Evolutionary conservation across 1,139 yeast genomes (phyloP), one percentile per base, ranked within the genome.

Genomic region (Pichia norvegensis): DNA sequence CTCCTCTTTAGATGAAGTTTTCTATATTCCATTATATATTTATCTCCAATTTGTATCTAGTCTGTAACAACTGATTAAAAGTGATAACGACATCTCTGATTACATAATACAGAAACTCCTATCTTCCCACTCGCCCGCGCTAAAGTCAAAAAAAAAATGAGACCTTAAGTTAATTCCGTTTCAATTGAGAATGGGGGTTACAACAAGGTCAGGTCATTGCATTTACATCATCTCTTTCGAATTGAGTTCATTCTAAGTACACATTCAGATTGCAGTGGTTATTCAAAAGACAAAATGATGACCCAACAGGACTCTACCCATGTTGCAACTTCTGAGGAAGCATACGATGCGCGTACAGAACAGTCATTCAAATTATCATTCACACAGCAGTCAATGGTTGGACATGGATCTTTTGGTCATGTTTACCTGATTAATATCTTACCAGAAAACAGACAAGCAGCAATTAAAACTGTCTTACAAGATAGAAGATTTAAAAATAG

Each of bases 331-430:
- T 74, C 80, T 43, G 90, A 84, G 63, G 78, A 76, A 51, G 95
- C 82, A 51, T 79, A 76, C 58, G 84, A 82, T 58, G 92, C 94
- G 44, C 81, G 75, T 58, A 78, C 84, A 19, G 90, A 85, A 49
- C 81, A 78, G 54, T 59, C 71, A 36, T 73, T 73, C 48, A 75
- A 75, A 46, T 72, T 85, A 49, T 76, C 76, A 51, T 85, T 83
- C 67, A 78, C 86, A 29, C 86, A 81, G 60, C 52, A 56, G 17
- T 80, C 85, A 59, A 90, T 90, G 73, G 95, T 90, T 44, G 98
- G 98, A 17, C 95, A 87, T 65, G 98, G 98, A 16, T 88, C 97
- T 20, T 92, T 92, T 69, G 98, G 98, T 5, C 92, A 88, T 31
- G 98, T 92, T 27, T 88, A 87, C 63, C 95, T 87, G 59, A 87